Evolutionary conservation across 1,139 yeast species (phyloP), one percentile per base, ranked within the genome.

Genomic region (Candida freyschussii): DNA sequence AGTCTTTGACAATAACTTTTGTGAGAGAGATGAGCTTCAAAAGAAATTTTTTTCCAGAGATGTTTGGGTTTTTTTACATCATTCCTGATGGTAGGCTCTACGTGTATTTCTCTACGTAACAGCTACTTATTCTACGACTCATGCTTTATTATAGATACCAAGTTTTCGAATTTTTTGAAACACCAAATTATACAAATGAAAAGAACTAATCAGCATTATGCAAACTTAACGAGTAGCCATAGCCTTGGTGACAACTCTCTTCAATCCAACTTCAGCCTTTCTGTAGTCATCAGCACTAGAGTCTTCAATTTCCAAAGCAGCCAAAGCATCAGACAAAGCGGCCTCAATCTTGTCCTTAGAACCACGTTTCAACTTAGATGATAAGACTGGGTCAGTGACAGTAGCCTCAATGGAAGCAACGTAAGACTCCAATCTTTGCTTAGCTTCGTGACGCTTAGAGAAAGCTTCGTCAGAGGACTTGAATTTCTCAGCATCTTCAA

Each of bases 161-260:
- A 21, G 13, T 21, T 27, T 27, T 15, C 30, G 30, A 28, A 17
- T n/a, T 18, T 27, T 26, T 29, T 34, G 24, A 26, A 24, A 31
- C 30, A 26, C 27, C 31, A 34, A 12, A 30, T 34, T 38, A 34
- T 35, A 39, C 36, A 36, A 29, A 29, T n/a, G 22, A 25, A 24
- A 24, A 9, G 11, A 28, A 30, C 30, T 30, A 29, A 32, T 29
- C 35, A 36, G 33, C 31, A 22, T 21, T 24, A 32, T 28, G 36
- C 29, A 34, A 33, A 35, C 41, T 81, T 85, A 87, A 80, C 96
- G 96, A 69, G 96, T 78, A 60, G 96, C 83, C 87, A 87, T 85
- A 69, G 97, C 97, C 79, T 87, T 91, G 77, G 96, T 89, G 67
- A 87, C 96, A 65, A 93, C 96, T 74, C 98, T 84, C 87, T 91